Evolutionary conservation across 1,139 yeast species (phyloP), one percentile per base, ranked within the genome.

Genomic region (Yamadazyma songkhlaensis): DNA sequence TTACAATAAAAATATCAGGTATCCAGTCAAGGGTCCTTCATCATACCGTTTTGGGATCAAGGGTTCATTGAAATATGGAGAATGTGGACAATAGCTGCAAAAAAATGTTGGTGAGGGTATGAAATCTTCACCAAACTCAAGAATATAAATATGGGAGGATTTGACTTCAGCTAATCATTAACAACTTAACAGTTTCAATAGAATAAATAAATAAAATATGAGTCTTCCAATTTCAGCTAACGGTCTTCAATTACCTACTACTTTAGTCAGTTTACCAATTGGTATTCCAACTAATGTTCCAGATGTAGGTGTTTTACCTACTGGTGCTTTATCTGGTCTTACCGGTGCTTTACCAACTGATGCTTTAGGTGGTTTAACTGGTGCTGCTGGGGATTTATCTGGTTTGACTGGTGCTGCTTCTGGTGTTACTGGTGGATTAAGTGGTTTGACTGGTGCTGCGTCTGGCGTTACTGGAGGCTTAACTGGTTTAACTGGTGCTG

Each of bases 341-440:
- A 33, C 40, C 25, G 39, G 34, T 25, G 37, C 35, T 29, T 24
- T 40, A 22, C 46, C 41, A 14, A 27, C 29, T n/a, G 20, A 6
- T 17, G 20, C 20, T 17, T 17, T 17, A 17, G 6, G 20, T 25
- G 14, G 14, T 12, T 25, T 25, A 11, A 9, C 28, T 9, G 25
- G 25, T 17, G 20, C 20, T 4, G 25, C 11, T 23, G 27, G 12
- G 9, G 27, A 8, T 10, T 25, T 25, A 25, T 10, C 13, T n/a
- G 27, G 27, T 3, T 25, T 25, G 6, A 17, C 20, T 17, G 20
- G 20, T 17, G 20, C 20, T 17, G 20, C 20, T 17, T 17, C 20
- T 4, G 20, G 20, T 17, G 20, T 6, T 17, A 17, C 20, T 17
- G 20, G 20, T 17, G 20, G 20, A 4, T 17, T 17, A 17, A 17